phyloP scores from a whole-genome alignment of 106 monocot genomes.

The Allium cepa region DNA sequence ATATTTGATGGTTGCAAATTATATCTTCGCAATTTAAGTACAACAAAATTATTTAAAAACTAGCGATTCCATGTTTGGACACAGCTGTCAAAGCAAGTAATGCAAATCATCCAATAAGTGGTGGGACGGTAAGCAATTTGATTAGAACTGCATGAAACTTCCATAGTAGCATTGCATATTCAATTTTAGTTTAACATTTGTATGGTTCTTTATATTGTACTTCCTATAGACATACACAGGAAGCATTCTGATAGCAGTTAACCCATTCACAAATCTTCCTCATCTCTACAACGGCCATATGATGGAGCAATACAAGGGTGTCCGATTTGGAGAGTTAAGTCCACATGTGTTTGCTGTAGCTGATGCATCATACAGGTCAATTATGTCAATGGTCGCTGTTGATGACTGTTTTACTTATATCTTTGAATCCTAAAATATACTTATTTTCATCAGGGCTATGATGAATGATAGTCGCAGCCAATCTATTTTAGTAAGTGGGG shows the following conservation, averaged over 20 bases:
- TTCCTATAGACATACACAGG: slow-evolving; percentile 70
- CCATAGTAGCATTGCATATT: neutral
- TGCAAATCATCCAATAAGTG: no score
- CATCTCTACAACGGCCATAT: slow-evolving; percentile 74
- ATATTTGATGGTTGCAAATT: no score
- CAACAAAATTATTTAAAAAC: no score
- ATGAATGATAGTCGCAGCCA: slow-evolving; percentile 51
- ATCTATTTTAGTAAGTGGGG: slow-evolving; percentile 75
- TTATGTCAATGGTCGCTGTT: neutral
- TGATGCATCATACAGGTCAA: slow-evolving; percentile 69
- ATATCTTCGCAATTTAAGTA: no score
- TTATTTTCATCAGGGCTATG: slow-evolving; percentile 46
- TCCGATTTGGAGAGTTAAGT: slow-evolving; percentile 64
- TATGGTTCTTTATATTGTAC: neutral
- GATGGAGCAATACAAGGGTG: slow-evolving; percentile 84
- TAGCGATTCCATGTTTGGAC: no score
- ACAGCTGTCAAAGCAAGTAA: no score
- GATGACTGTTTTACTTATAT: neutral
- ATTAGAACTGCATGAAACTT: neutral
- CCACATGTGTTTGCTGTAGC: slow-evolving; percentile 82
- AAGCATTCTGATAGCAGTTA: slow-evolving; percentile 76
- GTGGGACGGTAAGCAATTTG: neutral
- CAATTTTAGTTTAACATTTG: neutral
- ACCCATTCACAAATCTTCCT: slow-evolving; percentile 72
- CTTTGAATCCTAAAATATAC: neutral